Conservation (phyloP, 352 stramenopile genomes). For the Globisporangium canariense region DNA sequence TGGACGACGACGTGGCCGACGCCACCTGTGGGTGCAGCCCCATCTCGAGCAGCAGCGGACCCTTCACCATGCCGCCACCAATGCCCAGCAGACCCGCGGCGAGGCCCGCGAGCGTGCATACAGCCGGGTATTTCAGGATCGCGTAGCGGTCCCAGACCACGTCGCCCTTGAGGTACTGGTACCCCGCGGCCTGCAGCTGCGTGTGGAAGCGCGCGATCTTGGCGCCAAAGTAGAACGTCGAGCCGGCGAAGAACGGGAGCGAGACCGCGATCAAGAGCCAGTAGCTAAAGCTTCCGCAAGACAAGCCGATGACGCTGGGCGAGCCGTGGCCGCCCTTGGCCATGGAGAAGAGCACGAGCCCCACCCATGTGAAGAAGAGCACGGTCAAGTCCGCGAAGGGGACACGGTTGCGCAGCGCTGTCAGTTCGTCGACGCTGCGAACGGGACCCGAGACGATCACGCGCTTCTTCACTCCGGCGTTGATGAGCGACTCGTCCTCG, state of each 20-base stretch:
- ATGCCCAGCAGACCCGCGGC: conserved; percentile 83
- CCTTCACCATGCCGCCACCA: conserved; percentile 90
- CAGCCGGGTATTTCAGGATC: conserved; percentile 79
- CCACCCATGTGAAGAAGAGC: conserved; percentile 76
- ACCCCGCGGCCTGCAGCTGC: conserved; percentile 67
- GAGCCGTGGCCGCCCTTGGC: conserved; percentile 74
- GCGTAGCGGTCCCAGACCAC: conserved; percentile 92
- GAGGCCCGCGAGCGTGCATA: conserved; percentile 70
- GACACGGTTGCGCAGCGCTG: conserved; percentile 44
- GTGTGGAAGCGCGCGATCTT: conserved; percentile 64
- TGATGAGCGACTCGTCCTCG: conserved; percentile 59
- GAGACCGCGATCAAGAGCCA: conserved; percentile 57
- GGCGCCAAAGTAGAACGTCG: conserved; percentile 73
- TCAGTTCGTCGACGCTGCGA: conserved; percentile 46
- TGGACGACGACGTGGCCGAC: conserved; percentile 87
- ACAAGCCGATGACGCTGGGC: conserved; percentile 66
- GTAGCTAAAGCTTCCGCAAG: conserved; percentile 64
- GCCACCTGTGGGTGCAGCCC: conserved; percentile 84
- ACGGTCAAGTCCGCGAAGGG: conserved; percentile 61
- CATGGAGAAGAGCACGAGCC: conserved; percentile 74
- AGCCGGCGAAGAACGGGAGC: conserved; percentile 67
- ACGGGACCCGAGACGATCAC: conserved; percentile 22
- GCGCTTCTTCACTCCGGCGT: conserved; percentile 37
- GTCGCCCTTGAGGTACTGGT: conserved; percentile 95
- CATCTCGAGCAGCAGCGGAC: conserved; percentile 89